A percentile compares a stretch with the other conserved stretches of the same genome.
phyloP scores from a whole-genome alignment of 257 asterid genomes.

The Apocynum venetum region DNA sequence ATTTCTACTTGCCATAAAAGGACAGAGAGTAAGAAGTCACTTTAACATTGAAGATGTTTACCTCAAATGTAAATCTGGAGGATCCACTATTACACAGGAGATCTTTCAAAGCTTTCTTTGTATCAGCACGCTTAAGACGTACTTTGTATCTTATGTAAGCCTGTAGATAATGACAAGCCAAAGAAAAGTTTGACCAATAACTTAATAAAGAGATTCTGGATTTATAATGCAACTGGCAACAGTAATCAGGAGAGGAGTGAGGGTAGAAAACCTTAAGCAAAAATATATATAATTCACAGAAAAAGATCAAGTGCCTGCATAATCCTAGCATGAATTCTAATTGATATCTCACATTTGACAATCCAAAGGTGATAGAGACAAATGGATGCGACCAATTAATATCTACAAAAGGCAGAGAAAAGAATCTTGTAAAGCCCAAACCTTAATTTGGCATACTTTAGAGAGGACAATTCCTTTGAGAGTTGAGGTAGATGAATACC shows the following conservation, averaged over 20 bases:
- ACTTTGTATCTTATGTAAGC: conserved; percentile 42
- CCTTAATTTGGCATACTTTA: background rate
- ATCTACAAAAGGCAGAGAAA: background rate
- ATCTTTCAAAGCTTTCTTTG: conserved; percentile 60
- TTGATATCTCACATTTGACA: background rate
- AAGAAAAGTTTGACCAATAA: conserved; percentile 1
- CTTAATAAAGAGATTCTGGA: background rate
- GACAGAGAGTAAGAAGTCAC: background rate
- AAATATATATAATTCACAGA: background rate
- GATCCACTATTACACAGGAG: conserved; percentile 48
- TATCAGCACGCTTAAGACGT: conserved; percentile 63
- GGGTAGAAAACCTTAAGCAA: background rate
- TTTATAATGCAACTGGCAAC: background rate
- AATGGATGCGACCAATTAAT: background rate
- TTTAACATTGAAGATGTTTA: conserved; percentile 11
- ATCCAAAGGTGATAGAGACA: background rate
- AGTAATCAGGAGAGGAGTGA: background rate
- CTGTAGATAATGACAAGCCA: conserved; percentile 35
- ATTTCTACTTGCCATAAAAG: background rate
- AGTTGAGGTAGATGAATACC: background rate
- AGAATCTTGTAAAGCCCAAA: background rate
- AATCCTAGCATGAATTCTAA: background rate
- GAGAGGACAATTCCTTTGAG: background rate
- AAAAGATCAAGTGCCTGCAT: background rate
- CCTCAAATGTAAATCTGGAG: conserved; percentile 48